Evolutionary conservation across 2,329 filamentous ascomycete genomes (phyloP).

Genomic region (Graphium sp.): DNA sequence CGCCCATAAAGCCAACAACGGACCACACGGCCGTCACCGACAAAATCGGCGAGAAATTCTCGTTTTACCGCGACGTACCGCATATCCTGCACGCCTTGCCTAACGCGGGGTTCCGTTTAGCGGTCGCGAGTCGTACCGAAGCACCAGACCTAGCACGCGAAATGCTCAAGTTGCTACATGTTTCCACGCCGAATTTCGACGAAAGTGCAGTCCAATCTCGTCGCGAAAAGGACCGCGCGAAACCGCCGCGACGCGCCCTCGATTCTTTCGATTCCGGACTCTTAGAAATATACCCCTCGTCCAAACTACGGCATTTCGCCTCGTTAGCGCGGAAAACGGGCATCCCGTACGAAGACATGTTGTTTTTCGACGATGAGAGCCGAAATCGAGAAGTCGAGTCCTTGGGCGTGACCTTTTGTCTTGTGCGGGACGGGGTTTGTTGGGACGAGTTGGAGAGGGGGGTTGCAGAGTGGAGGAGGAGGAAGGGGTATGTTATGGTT

Average conservation of each 20-base stretch:
- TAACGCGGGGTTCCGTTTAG: constrained; percentile 34
- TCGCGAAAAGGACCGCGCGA: constrained; percentile 4
- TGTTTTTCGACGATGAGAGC: constrained; percentile 91
- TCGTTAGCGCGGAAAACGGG: constrained; percentile 54
- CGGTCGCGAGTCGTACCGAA: constrained; percentile 64
- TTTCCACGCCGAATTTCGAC: constrained; percentile 18
- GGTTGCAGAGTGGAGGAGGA: constrained; percentile 64
- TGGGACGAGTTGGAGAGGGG: constrained; percentile 65
- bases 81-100: constrained; percentile 45
- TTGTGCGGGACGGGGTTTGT: constrained; percentile 66
- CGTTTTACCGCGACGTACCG: constrained; percentile 57
- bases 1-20: constrained; percentile 42
- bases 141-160: constrained; percentile 67
- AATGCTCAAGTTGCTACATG: constrained; percentile 59
- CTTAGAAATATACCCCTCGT: constrained; percentile 53
- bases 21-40: constrained; percentile 28
- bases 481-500: constrained; percentile 39
- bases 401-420: constrained; percentile 68
- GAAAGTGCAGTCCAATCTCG: not conserved
- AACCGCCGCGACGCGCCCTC: constrained; percentile 27
- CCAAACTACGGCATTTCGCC: constrained; percentile 75
- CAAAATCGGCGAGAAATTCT: constrained; percentile 45
- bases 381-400: constrained; percentile 68
- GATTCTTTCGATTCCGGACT: constrained; percentile 42
- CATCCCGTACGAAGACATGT: constrained; percentile 64